Conservation (phyloP, 208 protist species). For the Crithidia expoeki region DNA sequence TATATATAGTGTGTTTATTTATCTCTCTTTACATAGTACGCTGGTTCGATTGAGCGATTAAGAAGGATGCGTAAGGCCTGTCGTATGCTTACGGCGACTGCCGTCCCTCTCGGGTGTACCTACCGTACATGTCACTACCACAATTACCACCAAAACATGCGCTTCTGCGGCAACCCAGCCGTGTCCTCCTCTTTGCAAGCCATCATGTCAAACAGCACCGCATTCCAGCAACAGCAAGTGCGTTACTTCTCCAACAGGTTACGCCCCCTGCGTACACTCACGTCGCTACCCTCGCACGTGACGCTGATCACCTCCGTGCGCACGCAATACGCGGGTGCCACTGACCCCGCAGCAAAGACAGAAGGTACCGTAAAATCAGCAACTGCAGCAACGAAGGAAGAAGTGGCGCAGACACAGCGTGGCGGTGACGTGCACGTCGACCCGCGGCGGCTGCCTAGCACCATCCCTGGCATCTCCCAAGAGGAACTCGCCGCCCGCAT, state of each 20-base stretch:
- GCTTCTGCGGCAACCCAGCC: not conserved
- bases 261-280: not conserved
- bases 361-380: not conserved
- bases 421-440: conserved; percentile 42
- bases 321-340: not conserved
- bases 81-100: conserved; percentile 6
- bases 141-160: not conserved
- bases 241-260: not conserved
- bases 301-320: not conserved
- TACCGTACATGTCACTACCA: not conserved
- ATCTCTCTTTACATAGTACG: too few relatives aligned
- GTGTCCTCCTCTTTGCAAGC: not conserved
- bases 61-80: conserved; percentile 6
- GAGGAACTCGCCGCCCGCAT: conserved; percentile 73
- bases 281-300: not conserved
- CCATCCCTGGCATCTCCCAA: conserved; percentile 72
- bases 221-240: not conserved
- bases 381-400: not conserved
- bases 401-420: not conserved
- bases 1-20: too few relatives aligned
- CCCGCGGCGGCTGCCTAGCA: conserved; percentile 52
- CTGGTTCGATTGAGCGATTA: too few relatives aligned
- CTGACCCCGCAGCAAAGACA: not conserved
- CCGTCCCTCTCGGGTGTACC: conserved; percentile 6
- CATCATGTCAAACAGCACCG: not conserved